These are phyloP conservation scores for Sclerotinia subarctica DNA, from an alignment of 2,329 filamentous ascomycete genomes.

Conservation along the genomic window DNA sequence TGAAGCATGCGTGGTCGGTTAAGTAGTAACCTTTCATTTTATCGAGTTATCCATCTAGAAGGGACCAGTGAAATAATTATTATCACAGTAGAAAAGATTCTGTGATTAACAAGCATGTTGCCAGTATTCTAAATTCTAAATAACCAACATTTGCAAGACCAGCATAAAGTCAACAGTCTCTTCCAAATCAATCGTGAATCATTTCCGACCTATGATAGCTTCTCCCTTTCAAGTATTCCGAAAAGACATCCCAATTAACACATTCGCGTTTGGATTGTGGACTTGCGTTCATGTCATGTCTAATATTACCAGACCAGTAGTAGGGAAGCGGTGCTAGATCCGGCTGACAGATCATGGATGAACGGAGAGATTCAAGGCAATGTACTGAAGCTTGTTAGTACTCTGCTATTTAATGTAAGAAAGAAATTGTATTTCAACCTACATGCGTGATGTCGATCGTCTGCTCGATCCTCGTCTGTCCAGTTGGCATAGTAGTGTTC, in stretches of 20 bases:
- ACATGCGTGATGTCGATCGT: constrained; percentile 9
- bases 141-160: neutral
- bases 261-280: constrained; percentile 13
- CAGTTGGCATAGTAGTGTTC: constrained; percentile 19
- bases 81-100: neutral
- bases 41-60: neutral
- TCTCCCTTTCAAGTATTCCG: constrained; percentile 12
- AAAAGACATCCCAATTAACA: constrained; percentile 14
- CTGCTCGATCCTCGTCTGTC: constrained; percentile 7
- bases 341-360: constrained; percentile 19
- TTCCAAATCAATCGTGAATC: constrained; percentile 9
- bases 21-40: neutral
- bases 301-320: constrained; percentile 16
- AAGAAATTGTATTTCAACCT: neutral
- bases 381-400: neutral
- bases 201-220: constrained; percentile 9
- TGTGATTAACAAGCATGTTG: neutral
- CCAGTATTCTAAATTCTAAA: neutral
- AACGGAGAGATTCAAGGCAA: constrained; percentile 17
- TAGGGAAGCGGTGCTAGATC: constrained; percentile 17
- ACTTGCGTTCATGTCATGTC: constrained; percentile 16
- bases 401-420: neutral
- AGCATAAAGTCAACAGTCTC: neutral
- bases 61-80: neutral
- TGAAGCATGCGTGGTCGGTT: neutral